Conservation (phyloP, 2,329 filamentous ascomycete species). For the Pseudocercospora macadamiae region DNA sequence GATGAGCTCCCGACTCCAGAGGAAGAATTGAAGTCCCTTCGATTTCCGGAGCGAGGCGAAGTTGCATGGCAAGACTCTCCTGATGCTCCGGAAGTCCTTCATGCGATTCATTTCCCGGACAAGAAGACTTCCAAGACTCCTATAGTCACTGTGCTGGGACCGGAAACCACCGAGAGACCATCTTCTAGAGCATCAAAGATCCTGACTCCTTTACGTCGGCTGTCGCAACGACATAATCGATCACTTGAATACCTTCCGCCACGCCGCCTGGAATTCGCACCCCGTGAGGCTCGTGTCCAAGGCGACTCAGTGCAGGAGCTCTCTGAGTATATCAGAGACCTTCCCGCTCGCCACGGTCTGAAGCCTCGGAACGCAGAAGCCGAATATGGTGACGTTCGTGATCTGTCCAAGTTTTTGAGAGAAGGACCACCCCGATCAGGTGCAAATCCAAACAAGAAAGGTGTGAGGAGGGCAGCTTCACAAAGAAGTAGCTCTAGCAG, state of each 20-base stretch:
- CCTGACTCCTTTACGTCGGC: neutral
- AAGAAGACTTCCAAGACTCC: neutral
- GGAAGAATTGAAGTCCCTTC: constrained; percentile 3
- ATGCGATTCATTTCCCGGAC: neutral
- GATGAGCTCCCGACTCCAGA: constrained; percentile 9
- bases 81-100: neutral
- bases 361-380: constrained; percentile 14
- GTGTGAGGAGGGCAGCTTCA: neutral
- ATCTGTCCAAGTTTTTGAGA: constrained; percentile 11
- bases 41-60: neutral
- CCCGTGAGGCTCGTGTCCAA: constrained; percentile 23
- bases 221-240: neutral
- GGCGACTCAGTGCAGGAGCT: constrained; percentile 19
- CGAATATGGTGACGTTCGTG: constrained; percentile 13
- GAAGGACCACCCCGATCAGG: neutral
- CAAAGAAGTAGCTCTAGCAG: neutral
- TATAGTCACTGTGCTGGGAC: neutral
- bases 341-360: constrained; percentile 17
- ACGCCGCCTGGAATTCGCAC: constrained; percentile 1
- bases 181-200: neutral
- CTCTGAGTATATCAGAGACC: constrained; percentile 19
- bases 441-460: neutral
- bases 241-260: neutral
- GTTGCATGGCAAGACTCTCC: neutral
- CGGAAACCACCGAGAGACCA: neutral